Percentiles rank a stretch among this genome's conserved stretches.
Conservation (phyloP, 306 rosid genomes). For the Parietaria judaica region DNA sequence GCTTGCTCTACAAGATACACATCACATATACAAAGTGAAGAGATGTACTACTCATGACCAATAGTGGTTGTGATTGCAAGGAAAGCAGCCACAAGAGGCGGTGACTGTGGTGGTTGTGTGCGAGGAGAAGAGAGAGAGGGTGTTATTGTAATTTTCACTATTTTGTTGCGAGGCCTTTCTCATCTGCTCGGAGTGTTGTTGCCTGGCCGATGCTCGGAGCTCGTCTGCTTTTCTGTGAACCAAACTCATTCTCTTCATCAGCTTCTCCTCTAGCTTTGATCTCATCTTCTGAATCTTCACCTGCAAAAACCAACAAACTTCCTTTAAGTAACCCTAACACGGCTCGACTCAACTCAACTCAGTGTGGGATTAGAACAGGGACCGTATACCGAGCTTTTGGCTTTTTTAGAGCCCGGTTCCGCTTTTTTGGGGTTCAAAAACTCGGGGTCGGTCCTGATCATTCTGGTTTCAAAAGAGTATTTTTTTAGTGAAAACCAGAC, state of each 20-base stretch:
- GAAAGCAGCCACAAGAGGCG: conserved; percentile 83
- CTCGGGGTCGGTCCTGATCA: too few relatives aligned
- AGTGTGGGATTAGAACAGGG: background rate
- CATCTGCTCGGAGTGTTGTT: conserved; percentile 66
- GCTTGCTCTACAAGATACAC: too few relatives aligned
- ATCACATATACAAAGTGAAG: too few relatives aligned
- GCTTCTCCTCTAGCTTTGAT: conserved; percentile 81
- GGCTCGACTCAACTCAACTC: background rate
- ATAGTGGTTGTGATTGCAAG: conserved; percentile 42
- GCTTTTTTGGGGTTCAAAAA: too few relatives aligned
- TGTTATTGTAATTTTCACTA: conserved; percentile 43
- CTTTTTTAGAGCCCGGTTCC: too few relatives aligned
- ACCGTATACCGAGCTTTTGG: too few relatives aligned
- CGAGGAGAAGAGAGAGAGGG: conserved; percentile 39
- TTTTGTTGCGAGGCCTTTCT: conserved; percentile 42
- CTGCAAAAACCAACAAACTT: conserved; percentile 20
- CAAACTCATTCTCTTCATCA: conserved; percentile 79
- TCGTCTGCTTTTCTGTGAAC: conserved; percentile 93
- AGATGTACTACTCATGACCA: too few relatives aligned
- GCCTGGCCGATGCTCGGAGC: conserved; percentile 59
- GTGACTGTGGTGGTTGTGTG: conserved; percentile 5
- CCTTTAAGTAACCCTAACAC: too few relatives aligned
- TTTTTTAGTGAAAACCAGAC: too few relatives aligned
- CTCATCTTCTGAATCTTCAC: conserved; percentile 92
- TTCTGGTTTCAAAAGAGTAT: too few relatives aligned